Evolutionary conservation across 768 basidiomycete genomes (phyloP).

Genomic region (Boletus coccyginus): DNA sequence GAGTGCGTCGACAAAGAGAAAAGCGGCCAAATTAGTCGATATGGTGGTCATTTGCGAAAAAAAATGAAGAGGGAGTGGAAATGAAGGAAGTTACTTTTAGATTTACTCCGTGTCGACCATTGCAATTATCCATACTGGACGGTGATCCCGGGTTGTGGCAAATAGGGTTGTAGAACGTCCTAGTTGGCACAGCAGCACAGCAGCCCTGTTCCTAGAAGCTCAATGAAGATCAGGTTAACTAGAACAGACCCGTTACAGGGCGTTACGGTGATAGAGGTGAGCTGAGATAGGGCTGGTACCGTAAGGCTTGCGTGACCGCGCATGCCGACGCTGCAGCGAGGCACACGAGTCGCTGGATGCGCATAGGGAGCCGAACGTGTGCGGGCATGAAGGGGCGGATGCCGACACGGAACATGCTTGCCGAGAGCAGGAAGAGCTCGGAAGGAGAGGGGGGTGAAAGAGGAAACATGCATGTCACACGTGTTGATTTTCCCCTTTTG

Average conservation of each 20-base stretch:
- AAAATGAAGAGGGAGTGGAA: background rate
- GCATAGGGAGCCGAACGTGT: background rate
- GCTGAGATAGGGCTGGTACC: background rate
- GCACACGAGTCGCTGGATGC: background rate
- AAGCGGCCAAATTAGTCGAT: background rate
- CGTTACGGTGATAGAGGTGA: background rate
- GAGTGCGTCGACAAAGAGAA: background rate
- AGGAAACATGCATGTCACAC: conserved; percentile 23
- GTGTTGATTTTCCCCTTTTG: conserved; percentile 22
- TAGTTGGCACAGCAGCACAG: background rate
- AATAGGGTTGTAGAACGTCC: background rate
- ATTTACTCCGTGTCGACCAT: background rate
- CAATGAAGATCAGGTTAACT: background rate
- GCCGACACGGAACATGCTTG: conserved; percentile 3
- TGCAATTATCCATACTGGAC: background rate
- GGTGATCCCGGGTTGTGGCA: background rate
- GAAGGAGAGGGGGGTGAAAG: conserved; percentile 15
- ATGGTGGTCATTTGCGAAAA: background rate
- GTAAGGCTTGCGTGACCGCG: background rate
- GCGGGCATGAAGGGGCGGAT: conserved; percentile 11
- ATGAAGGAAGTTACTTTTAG: background rate
- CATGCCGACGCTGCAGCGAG: conserved; percentile 5
- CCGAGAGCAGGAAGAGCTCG: conserved; percentile 5
- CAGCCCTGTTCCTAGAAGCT: background rate
- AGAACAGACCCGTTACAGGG: background rate